Percentiles rank a stretch among this genome's conserved stretches.
Evolutionary conservation across 2,329 filamentous ascomycete genomes (phyloP).

Genomic region (Fusarium drepaniforme): DNA sequence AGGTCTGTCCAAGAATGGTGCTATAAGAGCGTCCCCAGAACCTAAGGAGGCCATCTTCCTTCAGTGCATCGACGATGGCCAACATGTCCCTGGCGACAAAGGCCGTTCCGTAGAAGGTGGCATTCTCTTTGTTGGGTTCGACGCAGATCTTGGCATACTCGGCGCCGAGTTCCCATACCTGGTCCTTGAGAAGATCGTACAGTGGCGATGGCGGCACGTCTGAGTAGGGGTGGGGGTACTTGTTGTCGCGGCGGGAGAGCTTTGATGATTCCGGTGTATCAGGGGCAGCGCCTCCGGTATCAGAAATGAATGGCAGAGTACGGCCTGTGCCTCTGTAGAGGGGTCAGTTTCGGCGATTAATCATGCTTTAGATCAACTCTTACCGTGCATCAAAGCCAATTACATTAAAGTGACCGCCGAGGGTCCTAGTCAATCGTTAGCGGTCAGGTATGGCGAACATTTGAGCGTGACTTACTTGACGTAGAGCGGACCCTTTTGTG

Average conservation of each 20-base stretch:
- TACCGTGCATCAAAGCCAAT: constrained; percentile 31
- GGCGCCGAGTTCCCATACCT: not conserved
- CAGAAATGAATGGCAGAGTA: constrained; percentile 18
- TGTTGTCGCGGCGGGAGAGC: not conserved
- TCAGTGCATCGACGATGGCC: constrained; percentile 51
- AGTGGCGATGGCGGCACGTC: not conserved
- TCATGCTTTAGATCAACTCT: not conserved
- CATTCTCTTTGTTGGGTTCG: constrained; percentile 35
- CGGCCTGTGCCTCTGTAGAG: constrained; percentile 17
- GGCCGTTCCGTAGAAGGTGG: constrained; percentile 46
- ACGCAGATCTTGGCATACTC: constrained; percentile 32
- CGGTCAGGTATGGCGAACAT: no score
- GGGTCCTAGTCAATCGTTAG: constrained; percentile 8
- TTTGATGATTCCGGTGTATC: not conserved
- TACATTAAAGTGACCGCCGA: constrained; percentile 23
- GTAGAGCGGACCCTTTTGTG: not conserved
- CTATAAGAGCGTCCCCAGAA: constrained; percentile 48
- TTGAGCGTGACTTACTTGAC: constrained; percentile 6
- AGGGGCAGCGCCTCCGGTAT: not conserved
- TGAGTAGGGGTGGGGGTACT: not conserved
- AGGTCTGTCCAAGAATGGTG: constrained; percentile 29
- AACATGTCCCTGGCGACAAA: constrained; percentile 55
- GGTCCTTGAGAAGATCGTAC: not conserved
- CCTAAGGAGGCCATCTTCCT: constrained; percentile 47
- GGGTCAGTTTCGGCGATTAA: not conserved